These are phyloP conservation scores for Fusarium papillatum DNA, from an alignment of 2,329 filamentous ascomycete genomes.

Conservation along the genomic window DNA sequence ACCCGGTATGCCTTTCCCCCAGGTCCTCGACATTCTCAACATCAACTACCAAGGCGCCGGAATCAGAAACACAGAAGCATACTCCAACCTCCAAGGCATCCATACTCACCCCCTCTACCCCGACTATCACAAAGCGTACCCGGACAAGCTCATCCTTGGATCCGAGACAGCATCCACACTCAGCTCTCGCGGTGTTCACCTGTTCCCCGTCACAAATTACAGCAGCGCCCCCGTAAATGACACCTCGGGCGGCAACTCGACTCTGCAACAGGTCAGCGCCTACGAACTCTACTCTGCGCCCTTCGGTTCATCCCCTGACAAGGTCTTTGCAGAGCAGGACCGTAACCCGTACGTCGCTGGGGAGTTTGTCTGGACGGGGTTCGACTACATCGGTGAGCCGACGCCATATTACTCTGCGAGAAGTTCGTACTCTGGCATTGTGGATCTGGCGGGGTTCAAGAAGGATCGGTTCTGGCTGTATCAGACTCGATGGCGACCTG, in stretches of 20 bases:
- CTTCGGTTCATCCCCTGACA: constrained; percentile 65
- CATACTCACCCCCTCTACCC: constrained; percentile 51
- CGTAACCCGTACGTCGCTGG: constrained; percentile 63
- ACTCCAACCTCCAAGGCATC: constrained; percentile 47
- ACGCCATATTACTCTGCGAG: constrained; percentile 63
- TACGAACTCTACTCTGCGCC: constrained; percentile 65
- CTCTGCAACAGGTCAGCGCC: constrained; percentile 55
- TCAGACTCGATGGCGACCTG: constrained; percentile 65
- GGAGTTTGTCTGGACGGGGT: constrained; percentile 67
- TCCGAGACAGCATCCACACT: constrained; percentile 60
- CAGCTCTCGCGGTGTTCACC: constrained; percentile 64
- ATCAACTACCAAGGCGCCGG: constrained; percentile 71
- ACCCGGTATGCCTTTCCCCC: constrained; percentile 52
- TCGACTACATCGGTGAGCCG: constrained; percentile 64
- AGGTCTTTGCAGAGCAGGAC: constrained; percentile 65
- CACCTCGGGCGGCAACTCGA: constrained; percentile 55
- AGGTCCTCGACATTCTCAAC: constrained; percentile 60
- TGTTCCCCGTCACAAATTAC: constrained; percentile 62
- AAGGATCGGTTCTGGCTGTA: constrained; percentile 70
- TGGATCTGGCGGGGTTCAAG: constrained; percentile 69
- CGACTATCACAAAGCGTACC: constrained; percentile 58
- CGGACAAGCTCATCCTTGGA: constrained; percentile 60
- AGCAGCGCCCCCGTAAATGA: constrained; percentile 54
- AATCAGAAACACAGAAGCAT: constrained; percentile 47
- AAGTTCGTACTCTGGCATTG: constrained; percentile 68